A percentile compares a stretch with the other conserved stretches of the same genome.
Evolutionary conservation across 805 yeast genomes (phyloP).

Genomic region (Yamadazyma sp.): DNA sequence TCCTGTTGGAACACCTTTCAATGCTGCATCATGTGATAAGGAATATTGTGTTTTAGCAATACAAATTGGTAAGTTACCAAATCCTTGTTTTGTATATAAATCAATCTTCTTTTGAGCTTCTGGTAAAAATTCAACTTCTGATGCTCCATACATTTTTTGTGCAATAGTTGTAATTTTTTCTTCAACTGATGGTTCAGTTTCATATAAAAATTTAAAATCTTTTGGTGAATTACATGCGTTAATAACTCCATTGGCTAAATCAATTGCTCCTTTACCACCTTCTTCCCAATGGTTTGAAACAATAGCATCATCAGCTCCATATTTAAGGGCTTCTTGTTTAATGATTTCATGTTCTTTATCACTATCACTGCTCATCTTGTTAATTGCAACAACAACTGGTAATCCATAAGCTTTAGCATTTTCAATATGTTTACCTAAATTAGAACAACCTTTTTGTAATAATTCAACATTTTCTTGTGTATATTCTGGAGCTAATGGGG

Average conservation of each 20-base stretch:
- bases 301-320: conserved; percentile 94
- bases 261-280: conserved; percentile 90
- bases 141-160: conserved; percentile 75
- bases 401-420: conserved; percentile 83
- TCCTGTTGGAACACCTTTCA: conserved; percentile 82
- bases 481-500: conserved; percentile 78
- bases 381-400: conserved; percentile 94
- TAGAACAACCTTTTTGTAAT: conserved; percentile 76
- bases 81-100: conserved; percentile 69
- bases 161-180: conserved; percentile 79
- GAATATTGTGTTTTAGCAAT: conserved; percentile 86
- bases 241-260: conserved; percentile 79
- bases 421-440: conserved; percentile 84
- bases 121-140: conserved; percentile 63
- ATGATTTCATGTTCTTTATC: conserved; percentile 76
- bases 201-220: conserved; percentile 57
- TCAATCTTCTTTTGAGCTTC: conserved; percentile 69
- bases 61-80: conserved; percentile 75
- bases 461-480: conserved; percentile 75
- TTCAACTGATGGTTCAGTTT: conserved; percentile 68
- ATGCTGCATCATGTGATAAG: conserved; percentile 74
- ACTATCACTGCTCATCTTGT: conserved; percentile 80
- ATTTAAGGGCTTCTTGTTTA: conserved; percentile 73
- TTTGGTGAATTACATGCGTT: conserved; percentile 54
- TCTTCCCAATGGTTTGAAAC: conserved; percentile 92